Conservation (phyloP, 805 yeast genomes). For the Kodamaea nitidulidarum region DNA sequence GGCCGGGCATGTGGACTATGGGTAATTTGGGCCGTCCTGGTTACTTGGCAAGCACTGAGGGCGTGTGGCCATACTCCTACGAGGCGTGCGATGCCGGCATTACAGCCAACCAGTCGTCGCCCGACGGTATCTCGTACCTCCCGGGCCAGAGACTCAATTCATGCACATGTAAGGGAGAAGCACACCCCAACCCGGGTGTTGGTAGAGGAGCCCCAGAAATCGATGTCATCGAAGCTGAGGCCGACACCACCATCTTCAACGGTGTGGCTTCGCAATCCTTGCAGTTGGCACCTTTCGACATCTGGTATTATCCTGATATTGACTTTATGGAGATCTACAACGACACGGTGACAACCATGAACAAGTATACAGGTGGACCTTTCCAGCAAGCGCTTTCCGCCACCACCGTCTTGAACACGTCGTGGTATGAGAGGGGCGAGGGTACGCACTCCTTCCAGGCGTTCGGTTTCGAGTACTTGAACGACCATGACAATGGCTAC, state of each 20-base stretch:
- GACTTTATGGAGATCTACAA: constrained; percentile 73
- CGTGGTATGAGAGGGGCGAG: constrained; percentile 76
- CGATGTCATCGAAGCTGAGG: constrained; percentile 85
- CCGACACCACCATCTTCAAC: constrained; percentile 44
- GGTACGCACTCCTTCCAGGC: constrained; percentile 53
- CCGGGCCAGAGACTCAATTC: constrained; percentile 77
- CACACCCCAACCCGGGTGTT: constrained; percentile 80
- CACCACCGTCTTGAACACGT: constrained; percentile 67
- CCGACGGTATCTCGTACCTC: constrained; percentile 82
- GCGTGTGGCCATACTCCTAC: constrained; percentile 93
- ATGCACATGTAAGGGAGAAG: constrained; percentile 79
- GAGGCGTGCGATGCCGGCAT: constrained; percentile 89
- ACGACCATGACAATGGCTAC: constrained; percentile 68
- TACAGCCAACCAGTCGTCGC: constrained; percentile 85
- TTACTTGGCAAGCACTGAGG: constrained; percentile 79
- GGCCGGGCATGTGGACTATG: constrained; percentile 97
- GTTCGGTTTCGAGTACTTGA: constrained; percentile 74
- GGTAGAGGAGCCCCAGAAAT: constrained; percentile 98
- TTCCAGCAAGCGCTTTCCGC: constrained; percentile 93
- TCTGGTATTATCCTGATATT: constrained; percentile 92
- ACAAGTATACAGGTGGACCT: constrained; percentile 89
- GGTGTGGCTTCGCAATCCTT: constrained; percentile 89
- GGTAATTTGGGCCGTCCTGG: constrained; percentile 95
- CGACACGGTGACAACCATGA: constrained; percentile 68
- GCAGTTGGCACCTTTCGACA: constrained; percentile 91